Evolutionary conservation across 2,329 filamentous ascomycete genomes (phyloP), one percentile per base, ranked within the genome.

Genomic region (Colletotrichum eleusines): DNA sequence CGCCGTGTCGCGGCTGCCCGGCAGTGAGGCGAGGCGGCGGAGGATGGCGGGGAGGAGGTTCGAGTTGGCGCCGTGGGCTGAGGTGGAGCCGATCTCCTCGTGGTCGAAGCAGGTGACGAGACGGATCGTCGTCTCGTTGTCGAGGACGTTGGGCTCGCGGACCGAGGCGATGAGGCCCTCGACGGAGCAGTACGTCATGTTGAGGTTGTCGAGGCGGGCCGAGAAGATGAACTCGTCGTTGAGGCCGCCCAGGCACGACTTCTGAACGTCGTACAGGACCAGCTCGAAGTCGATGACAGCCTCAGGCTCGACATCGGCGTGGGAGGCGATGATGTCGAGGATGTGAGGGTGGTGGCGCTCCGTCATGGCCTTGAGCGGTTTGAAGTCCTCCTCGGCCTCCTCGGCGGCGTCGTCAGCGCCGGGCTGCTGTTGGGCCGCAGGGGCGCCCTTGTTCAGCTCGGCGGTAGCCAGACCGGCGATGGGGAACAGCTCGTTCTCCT

Each of bases 31-130:
- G 23, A 99, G 88, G 65, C 96, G 93, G 72, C 93, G 92, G 64
- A 98, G 88, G 57, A 98, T 91, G 31, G 94, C 89, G 1, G 96
- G 95, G 23, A 99, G 88, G 69, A 97, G 87, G 82, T 97, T 97
- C 5, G 94, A 97, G 82, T 97, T 91, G 23, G 96, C 96, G 72
- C 96, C 96, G 78, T 99, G 96, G 6, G 95, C 95, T 3, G 94
- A 97, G 69, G 89, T 91, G 72, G 94, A 97, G 64, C 96, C 96
- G 77, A 99, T 96, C 80, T 99, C 96, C 82, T 99, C 96, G 83
- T 99, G 95, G 80, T 99, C 96, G 80, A 99, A 99, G 81, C 95
- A 93, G 44, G 94, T 92, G 75, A 97, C 92, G n/a, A 99, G 86
- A 55, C 96, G 94, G 77, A 98, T 98, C 23, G 89, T 91, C 4